Evolutionary conservation across 2,329 filamentous ascomycete genomes (phyloP).

Genomic region (Aspergillus unguis): DNA sequence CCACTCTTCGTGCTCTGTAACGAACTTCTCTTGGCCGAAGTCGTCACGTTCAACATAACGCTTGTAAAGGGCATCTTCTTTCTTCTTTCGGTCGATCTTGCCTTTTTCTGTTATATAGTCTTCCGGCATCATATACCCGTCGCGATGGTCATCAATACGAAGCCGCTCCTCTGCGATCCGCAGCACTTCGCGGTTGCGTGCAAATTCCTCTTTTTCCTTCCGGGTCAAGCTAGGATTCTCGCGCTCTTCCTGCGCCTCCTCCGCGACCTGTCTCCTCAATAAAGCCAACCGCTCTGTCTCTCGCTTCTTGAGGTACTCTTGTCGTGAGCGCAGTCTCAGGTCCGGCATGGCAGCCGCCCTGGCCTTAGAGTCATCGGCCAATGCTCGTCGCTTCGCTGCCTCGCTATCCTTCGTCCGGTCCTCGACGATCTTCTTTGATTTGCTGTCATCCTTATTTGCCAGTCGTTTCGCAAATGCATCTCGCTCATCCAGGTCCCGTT

Average conservation of each 20-base stretch:
- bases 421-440: conserved; percentile 66
- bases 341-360: conserved; percentile 73
- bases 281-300: conserved; percentile 81
- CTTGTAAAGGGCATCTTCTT: conserved; percentile 85
- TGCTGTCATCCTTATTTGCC: conserved; percentile 66
- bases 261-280: conserved; percentile 83
- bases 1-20: conserved; percentile 96
- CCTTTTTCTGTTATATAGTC: conserved; percentile 94
- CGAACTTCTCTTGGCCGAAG: conserved; percentile 79
- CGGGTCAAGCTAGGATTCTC: conserved; percentile 73
- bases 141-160: conserved; percentile 83
- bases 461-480: conserved; percentile 77
- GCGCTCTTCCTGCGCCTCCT: conserved; percentile 77
- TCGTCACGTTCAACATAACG: conserved; percentile 85
- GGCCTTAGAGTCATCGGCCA: conserved; percentile 66
- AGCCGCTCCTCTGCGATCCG: conserved; percentile 79
- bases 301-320: conserved; percentile 90
- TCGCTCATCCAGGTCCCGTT: conserved; percentile 69
- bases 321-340: conserved; percentile 76
- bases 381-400: conserved; percentile 57
- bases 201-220: conserved; percentile 81
- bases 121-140: conserved; percentile 90
- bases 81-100: conserved; percentile 80
- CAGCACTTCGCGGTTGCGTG: conserved; percentile 78
- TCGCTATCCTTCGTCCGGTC: conserved; percentile 58